Percentiles rank a stretch among this genome's conserved stretches.
phyloP scores from a whole-genome alignment of 2,329 filamentous ascomycete genomes.

The Trichoderma koningii region DNA sequence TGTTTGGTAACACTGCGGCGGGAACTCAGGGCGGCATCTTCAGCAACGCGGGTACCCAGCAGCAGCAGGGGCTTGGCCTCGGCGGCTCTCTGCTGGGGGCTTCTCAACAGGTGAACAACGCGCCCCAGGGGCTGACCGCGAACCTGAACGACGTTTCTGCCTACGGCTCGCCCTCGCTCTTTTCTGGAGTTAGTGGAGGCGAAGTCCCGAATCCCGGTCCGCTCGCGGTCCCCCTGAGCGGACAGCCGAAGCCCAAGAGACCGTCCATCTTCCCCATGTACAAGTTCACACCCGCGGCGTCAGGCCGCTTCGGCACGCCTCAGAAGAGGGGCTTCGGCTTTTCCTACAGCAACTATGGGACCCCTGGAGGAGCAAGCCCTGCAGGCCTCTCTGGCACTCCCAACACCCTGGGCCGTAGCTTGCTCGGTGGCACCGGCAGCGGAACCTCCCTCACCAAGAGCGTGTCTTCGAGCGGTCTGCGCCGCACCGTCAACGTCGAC shows the following conservation, averaged over 20 bases:
- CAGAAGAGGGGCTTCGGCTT: conserved; percentile 89
- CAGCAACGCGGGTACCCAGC: conserved; percentile 52
- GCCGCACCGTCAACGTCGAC: conserved; percentile 77
- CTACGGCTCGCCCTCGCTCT: conserved; percentile 86
- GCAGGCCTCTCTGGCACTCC: conserved; percentile 68
- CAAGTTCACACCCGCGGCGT: conserved; percentile 80
- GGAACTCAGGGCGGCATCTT: conserved; percentile 52
- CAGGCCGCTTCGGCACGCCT: conserved; percentile 78
- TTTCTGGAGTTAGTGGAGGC: conserved; percentile 68
- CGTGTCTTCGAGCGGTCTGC: conserved; percentile 82
- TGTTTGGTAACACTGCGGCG: conserved; percentile 56
- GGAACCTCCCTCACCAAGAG: conserved; percentile 80
- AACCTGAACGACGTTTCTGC: conserved; percentile 83
- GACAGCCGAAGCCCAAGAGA: conserved; percentile 73
- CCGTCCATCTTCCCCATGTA: conserved; percentile 81
- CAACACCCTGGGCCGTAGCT: conserved; percentile 64
- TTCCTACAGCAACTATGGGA: conserved; percentile 88
- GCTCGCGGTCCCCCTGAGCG: conserved; percentile 83
- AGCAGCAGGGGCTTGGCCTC: conserved; percentile 46
- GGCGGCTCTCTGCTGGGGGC: conserved; percentile 62
- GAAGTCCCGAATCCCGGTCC: conserved; percentile 77
- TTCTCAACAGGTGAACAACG: conserved; percentile 51
- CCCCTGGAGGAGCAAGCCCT: conserved; percentile 69
- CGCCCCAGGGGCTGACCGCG: conserved; percentile 70
- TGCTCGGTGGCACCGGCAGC: conserved; percentile 66